Percentiles rank a stretch among this genome's conserved stretches.
phyloP scores from a whole-genome alignment of 2,329 filamentous ascomycete genomes.

The Calcarisporium arbuscula region DNA sequence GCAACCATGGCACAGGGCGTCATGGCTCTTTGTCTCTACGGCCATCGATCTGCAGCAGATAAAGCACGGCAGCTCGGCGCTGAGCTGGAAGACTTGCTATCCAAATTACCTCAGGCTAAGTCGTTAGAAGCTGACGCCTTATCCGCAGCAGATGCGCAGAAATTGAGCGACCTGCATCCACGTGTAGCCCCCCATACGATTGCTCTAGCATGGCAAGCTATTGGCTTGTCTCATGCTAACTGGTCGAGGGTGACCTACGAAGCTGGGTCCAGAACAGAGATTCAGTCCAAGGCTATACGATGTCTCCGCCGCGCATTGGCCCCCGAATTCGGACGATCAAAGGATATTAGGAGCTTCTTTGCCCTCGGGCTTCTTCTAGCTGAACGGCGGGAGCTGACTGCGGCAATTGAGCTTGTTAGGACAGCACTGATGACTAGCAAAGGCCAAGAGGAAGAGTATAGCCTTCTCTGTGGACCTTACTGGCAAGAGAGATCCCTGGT shows the following conservation, averaged over 20 bases:
- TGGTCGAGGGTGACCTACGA: slow-evolving; percentile 82
- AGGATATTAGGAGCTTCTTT: slow-evolving; percentile 72
- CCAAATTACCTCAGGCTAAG: slow-evolving; percentile 42
- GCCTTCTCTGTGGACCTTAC: slow-evolving; percentile 40
- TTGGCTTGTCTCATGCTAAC: slow-evolving; percentile 79
- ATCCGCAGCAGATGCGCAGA: slow-evolving; percentile 20
- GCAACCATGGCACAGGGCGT: slow-evolving; percentile 77
- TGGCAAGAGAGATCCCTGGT: slow-evolving; percentile 63
- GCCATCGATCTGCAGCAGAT: slow-evolving; percentile 65
- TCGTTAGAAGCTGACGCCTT: slow-evolving; percentile 20
- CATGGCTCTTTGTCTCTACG: slow-evolving; percentile 74
- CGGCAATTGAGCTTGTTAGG: slow-evolving; percentile 78
- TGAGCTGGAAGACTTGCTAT: slow-evolving; percentile 69
- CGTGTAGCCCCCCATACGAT: slow-evolving; percentile 54
- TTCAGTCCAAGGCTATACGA: slow-evolving; percentile 72
- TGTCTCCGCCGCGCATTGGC: slow-evolving; percentile 68
- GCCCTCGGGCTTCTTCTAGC: slow-evolving; percentile 79
- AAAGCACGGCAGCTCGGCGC: slow-evolving; percentile 67
- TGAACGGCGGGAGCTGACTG: slow-evolving; percentile 73
- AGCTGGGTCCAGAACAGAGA: slow-evolving; percentile 60
- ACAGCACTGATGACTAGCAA: slow-evolving; percentile 61
- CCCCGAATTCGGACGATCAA: slow-evolving; percentile 56
- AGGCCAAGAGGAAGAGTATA: slow-evolving; percentile 36
- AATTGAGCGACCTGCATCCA: slow-evolving; percentile 27
- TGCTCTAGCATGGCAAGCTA: slow-evolving; percentile 71